These are phyloP conservation scores for Populus davidiana DNA, from an alignment of 345 rosid species.

Conservation along the genomic window DNA sequence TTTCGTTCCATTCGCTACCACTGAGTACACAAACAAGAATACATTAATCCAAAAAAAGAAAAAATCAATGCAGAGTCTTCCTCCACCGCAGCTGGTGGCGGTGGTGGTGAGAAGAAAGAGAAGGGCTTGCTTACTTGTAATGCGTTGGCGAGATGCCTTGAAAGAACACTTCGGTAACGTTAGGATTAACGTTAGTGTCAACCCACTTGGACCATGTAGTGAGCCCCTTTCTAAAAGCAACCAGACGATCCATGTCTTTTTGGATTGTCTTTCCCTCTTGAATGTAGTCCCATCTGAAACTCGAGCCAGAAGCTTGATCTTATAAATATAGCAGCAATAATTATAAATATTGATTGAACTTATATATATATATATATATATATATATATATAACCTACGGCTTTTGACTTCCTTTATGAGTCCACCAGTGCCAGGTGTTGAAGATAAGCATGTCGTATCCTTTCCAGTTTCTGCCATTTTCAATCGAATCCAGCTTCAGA, in stretches of 20 bases:
- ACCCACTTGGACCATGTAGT: constrained; percentile 80
- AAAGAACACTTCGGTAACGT: constrained; percentile 54
- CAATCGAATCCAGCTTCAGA: constrained; percentile 71
- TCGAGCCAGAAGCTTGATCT: not conserved
- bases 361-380: too few relatives aligned
- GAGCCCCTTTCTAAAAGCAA: constrained; percentile 63
- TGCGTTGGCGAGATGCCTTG: constrained; percentile 90
- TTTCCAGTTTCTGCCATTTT: constrained; percentile 61
- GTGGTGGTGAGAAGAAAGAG: not conserved
- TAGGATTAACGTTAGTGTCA: constrained; percentile 52
- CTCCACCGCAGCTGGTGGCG: too few relatives aligned
- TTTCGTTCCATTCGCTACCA: constrained; percentile 62
- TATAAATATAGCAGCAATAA: not conserved
- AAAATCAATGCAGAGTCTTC: too few relatives aligned
- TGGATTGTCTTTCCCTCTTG: constrained; percentile 36
- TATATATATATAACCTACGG: constrained; percentile 38
- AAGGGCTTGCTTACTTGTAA: constrained; percentile 48
- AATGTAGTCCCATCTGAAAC: constrained; percentile 68
- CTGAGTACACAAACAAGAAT: constrained; percentile 19
- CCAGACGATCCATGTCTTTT: constrained; percentile 74
- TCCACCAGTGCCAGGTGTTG: constrained; percentile 97
- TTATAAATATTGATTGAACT: not conserved
- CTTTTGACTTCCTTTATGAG: constrained; percentile 61
- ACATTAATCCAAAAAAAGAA: too few relatives aligned
- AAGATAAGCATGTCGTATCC: constrained; percentile 64